Evolutionary conservation across 2,329 filamentous ascomycete species (phyloP).

Genomic region (Sclerotinia spermophila): DNA sequence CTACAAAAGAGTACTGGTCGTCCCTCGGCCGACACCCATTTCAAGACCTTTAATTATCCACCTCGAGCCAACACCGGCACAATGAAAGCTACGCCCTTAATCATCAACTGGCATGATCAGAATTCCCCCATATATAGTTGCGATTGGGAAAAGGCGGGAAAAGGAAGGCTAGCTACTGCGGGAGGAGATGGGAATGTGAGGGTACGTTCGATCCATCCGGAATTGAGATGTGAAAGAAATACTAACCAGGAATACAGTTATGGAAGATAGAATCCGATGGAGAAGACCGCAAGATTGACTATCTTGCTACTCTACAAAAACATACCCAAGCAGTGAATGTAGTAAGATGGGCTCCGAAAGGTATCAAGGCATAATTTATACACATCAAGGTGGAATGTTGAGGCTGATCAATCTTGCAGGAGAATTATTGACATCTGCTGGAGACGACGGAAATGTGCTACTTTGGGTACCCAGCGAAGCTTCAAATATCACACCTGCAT

Average conservation of each 20-base stretch:
- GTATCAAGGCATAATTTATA: constrained; percentile 45
- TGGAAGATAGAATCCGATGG: constrained; percentile 87
- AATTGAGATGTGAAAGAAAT: background rate
- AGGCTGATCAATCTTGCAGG: constrained; percentile 49
- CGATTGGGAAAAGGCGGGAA: constrained; percentile 91
- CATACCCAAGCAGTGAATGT: constrained; percentile 98
- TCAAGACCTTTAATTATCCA: background rate
- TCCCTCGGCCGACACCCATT: background rate
- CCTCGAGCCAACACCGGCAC: constrained; percentile 18
- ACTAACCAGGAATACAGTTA: constrained; percentile 51
- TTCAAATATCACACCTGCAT: constrained; percentile 61
- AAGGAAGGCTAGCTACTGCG: constrained; percentile 86
- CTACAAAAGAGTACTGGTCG: background rate
- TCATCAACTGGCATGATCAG: constrained; percentile 98
- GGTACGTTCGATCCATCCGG: constrained; percentile 45
- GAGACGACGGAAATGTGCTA: constrained; percentile 95
- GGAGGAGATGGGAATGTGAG: constrained; percentile 96
- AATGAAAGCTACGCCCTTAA: constrained; percentile 95
- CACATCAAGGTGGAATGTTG: background rate
- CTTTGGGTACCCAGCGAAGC: constrained; percentile 82
- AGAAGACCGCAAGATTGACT: constrained; percentile 84
- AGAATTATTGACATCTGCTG: constrained; percentile 88
- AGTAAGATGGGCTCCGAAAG: constrained; percentile 90
- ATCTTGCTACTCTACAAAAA: constrained; percentile 85
- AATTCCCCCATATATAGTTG: constrained; percentile 96